Base-by-base conservation (phyloP, 352 stramenopile genomes). In the Globisporangium uncinulatum region DNA sequence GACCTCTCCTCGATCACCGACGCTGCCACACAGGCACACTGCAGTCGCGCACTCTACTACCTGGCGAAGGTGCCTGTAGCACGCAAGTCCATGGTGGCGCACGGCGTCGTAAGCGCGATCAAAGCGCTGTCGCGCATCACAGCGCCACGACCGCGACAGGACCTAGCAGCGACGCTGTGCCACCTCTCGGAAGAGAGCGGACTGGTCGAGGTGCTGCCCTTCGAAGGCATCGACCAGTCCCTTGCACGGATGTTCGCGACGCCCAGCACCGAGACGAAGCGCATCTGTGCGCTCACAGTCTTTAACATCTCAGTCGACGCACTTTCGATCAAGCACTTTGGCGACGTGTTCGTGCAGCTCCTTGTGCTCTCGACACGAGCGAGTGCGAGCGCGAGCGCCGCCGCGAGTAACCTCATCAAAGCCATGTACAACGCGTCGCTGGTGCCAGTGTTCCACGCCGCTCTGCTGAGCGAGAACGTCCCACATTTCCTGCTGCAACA, bases 251-350 rank as follows among this genome's bases (percentile, higher is more conserved):
- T 92, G 15, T 68, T 82, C 19, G 66, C 69, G 17, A 62, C 72
- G 0, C 51, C 74, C 13, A 80, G 72, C 24, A 52, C 52, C 32
- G 82, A 92, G 53, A 90, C 78, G 43, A 87, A 83, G 44, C 82
- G 79, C 9, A 84, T 88, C 41, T 89, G 79, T 37, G 78, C 76
- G 7, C 62, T 87, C 17, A 67, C 82, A 0, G 70, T 88, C 3
- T 87, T 89, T 55, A 90, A 92, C 46, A 63, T 92, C 11, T 89
- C 79, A 10, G 71, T 63, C 21, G 77, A 86, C 47, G 72, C 74
- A 1, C 56, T 48, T 6, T 68, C 84, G 6, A 73, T 90, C 42
- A 86, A 82, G 41, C 75, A 90, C 51, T 88, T 77, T 51, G 69
- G 82, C 8, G 82, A 92, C 39, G 56, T 61, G 3, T 89, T 89